These are phyloP conservation scores for Waitea zeae DNA, from an alignment of 1,284 basidiomycete genomes.

Conservation along the genomic window DNA sequence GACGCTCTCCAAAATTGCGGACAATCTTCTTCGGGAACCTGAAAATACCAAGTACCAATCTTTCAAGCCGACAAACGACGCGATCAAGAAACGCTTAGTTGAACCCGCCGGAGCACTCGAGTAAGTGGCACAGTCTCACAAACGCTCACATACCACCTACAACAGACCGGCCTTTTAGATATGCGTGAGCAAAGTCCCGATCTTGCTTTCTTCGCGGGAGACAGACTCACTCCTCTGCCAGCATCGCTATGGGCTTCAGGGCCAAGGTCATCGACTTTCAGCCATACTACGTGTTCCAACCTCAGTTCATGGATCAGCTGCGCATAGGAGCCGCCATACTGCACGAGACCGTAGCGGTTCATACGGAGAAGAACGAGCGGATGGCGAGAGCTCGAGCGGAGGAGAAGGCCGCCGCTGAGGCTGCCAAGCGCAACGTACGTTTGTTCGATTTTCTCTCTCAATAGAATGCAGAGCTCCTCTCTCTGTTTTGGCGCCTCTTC, in stretches of 20 bases:
- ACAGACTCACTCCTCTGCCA: constrained; percentile 4
- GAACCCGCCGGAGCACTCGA: constrained; percentile 56
- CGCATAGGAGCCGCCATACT: constrained; percentile 45
- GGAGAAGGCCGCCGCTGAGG: constrained; percentile 36
- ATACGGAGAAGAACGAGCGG: constrained; percentile 35
- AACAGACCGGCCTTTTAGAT: constrained; percentile 1
- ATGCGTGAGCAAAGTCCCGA: not conserved
- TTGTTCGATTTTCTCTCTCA: too few species aligned
- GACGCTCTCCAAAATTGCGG: constrained; percentile 51
- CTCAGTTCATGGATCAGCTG: constrained; percentile 31
- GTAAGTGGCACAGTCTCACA: constrained; percentile 57
- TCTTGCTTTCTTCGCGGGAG: too few species aligned
- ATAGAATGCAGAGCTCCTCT: too few species aligned
- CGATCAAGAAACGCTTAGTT: constrained; percentile 44
- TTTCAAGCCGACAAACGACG: constrained; percentile 58
- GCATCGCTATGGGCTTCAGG: constrained; percentile 46
- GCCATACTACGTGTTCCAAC: constrained; percentile 47
- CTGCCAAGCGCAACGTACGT: constrained; percentile 33
- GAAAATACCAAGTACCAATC: constrained; percentile 49
- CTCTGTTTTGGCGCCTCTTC: too few species aligned
- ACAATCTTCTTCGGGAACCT: constrained; percentile 55
- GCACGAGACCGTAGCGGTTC: constrained; percentile 36
- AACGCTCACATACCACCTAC: constrained; percentile 20
- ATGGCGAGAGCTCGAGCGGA: constrained; percentile 24
- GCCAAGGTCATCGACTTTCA: constrained; percentile 42